Evolutionary conservation across 257 asterid genomes (phyloP), one percentile per base, ranked within the genome.

Genomic region (Craterostigma plantagineum): DNA sequence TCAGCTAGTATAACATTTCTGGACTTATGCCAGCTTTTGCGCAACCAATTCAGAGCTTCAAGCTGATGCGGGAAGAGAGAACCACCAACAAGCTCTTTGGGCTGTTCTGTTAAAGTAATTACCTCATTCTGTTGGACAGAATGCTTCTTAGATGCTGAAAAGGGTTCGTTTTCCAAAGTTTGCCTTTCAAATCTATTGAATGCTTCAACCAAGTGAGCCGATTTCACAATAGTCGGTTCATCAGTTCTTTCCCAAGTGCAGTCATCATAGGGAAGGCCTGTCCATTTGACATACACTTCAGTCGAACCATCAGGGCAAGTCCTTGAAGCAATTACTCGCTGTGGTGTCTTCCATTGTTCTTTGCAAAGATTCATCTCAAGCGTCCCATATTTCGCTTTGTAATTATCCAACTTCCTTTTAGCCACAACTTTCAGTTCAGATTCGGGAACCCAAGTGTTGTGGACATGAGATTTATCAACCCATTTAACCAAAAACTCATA

Each of bases 1-100:
- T 90, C 99, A 48, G 99, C 99, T 57, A 90, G 92, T 58, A 90
- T 90, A 53, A 90, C 99, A 43, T 83, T 83, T 69, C 86, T 77
- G 46, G 94, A 77, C 62, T 61, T 83, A 50, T 67, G 70, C 96
- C 99, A 90, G 59, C 96, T 75, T 56, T 69, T 83, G 18, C 99
- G 92, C 68, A 90, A 68, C 99, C 99, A 90, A 69, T 90, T 90
- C 58, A 90, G 55, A 10, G 99, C 99, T 69, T 83, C 99, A 56
- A 90, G 63, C 75, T 90, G 99, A 67, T 90, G 99, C 9, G 99
- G 96, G 64, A 76, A 90, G 56, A 90, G 58, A 10, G 77, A 54
- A 45, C 99, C 96, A 38, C 96, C 99, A 44, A 36, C 67, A 54
- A 90, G 72, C 61, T 83, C 91, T 53, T 71, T 63, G 34, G 99